These are phyloP conservation scores for Mallotus nudiflorus DNA, from an alignment of 345 rosid species.

Conservation along the genomic window DNA sequence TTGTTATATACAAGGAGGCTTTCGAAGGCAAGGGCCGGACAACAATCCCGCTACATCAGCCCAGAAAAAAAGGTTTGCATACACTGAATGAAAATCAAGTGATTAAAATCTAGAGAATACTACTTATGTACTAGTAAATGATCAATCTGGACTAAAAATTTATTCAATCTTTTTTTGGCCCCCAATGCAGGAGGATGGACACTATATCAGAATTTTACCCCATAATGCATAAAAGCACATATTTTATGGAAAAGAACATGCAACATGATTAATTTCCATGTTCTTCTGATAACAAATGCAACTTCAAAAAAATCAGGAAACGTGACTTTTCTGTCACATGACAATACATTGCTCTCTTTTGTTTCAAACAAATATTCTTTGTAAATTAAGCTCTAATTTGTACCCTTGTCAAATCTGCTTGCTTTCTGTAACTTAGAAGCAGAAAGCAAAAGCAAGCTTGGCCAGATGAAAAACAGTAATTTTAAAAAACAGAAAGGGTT, in stretches of 20 bases:
- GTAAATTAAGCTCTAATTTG: background rate
- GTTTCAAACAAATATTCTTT: background rate
- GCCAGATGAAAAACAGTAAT: background rate
- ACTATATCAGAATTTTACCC: background rate
- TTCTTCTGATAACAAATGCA: background rate
- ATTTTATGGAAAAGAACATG: background rate
- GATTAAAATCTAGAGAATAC: constrained; percentile 29
- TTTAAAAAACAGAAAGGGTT: background rate
- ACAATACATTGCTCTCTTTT: background rate
- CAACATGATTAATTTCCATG: background rate
- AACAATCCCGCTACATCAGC: constrained; percentile 58
- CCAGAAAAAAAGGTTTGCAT: constrained; percentile 44
- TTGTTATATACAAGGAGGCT: constrained; percentile 60
- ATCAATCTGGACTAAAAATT: constrained; percentile 17
- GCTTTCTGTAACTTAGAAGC: background rate
- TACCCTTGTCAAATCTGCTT: no score
- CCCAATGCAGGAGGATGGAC: background rate
- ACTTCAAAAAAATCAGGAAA: background rate
- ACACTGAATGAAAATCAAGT: constrained; percentile 46
- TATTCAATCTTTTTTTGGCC: constrained; percentile 9
- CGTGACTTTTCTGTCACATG: background rate
- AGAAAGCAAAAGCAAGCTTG: background rate
- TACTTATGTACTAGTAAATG: constrained; percentile 5
- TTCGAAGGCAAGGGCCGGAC: constrained; percentile 45
- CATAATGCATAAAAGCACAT: background rate